Base-by-base conservation (phyloP, 805 yeast species). In the Suhomyces tanzawaensis region DNA sequence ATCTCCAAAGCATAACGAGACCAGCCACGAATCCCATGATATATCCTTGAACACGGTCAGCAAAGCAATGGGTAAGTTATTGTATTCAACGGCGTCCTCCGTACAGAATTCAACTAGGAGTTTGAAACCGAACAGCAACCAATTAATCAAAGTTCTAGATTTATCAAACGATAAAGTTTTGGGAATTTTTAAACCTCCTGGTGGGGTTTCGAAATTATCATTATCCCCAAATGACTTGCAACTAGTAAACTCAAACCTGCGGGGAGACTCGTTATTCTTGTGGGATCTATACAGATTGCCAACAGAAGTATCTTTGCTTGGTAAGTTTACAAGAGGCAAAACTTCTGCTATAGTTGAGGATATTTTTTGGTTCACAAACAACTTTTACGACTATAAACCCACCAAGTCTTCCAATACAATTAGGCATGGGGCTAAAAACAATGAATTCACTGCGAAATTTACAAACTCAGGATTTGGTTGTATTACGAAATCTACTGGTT, bases 261-360 rank as follows among this genome's bases (percentile, higher is more conserved):
- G 85, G 36, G 89, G 90, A 2, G 87, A 83, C 52, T 72, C 66
- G 34, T 61, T 82, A 4, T 79, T 69, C 48, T 62, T 79, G 45
- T 82, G 87, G 84, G 89, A 82, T 49, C 66, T 74, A 38, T 65
- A 80, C 31, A 67, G 69, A 39, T 60, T 71, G 25, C 76, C 81
- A 1, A 51, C 49, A 2, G 77, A 77, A 42, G 66, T 82, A 2
- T 62, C 74, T 1, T 57, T 82, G 16, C 52, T 79, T 34, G 87
- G 83, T 13, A 74, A 76, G 44, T 80, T 78, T 46, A 59, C 58
- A 9, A 64, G 88, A 17, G 89, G 90, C 1, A 79, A 77, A 48
- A 80, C 85, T 1, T 70, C 79, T 5, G 77, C 85, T 0, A 53
- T 66, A 1, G 69, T 81, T 16, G 62, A 64, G 23, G 68, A 74